Percentiles rank a stretch among this genome's conserved stretches.
Conservation (phyloP, 2,329 filamentous ascomycete genomes). For the Exophiala spinifera region DNA sequence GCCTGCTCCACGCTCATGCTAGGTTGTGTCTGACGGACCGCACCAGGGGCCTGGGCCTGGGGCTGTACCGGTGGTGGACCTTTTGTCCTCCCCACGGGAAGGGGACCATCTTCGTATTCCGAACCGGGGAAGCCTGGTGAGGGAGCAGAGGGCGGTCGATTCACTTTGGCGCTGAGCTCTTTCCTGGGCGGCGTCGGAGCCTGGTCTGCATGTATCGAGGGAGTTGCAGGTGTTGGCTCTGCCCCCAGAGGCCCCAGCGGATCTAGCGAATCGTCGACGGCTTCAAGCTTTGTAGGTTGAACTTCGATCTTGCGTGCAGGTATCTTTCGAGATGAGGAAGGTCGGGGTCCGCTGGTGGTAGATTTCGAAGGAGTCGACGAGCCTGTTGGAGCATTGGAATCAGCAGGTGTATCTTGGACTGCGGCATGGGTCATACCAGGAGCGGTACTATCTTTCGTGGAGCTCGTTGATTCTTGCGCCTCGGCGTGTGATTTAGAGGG, state of each 20-base stretch:
- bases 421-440: conserved; percentile 12
- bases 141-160: conserved; percentile 33
- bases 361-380: conserved; percentile 29
- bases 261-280: conserved; percentile 60
- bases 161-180: conserved; percentile 45
- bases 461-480: conserved; percentile 30
- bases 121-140: conserved; percentile 61
- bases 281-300: conserved; percentile 61
- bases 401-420: conserved; percentile 9
- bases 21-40: conserved; percentile 59
- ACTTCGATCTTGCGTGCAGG: conserved; percentile 57
- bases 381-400: conserved; percentile 13
- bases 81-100: conserved; percentile 60
- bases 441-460: conserved; percentile 30
- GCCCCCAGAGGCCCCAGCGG: conserved; percentile 59
- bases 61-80: conserved; percentile 59
- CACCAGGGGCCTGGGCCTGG: conserved; percentile 43
- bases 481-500: conserved; percentile 41
- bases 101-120: conserved; percentile 66
- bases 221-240: conserved; percentile 30
- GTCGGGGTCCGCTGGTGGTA: conserved; percentile 44
- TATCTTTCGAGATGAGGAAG: conserved; percentile 49
- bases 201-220: conserved; percentile 46
- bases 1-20: conserved; percentile 92
- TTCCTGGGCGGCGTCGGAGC: conserved; percentile 60